Evolutionary conservation across 2,329 filamentous ascomycete species (phyloP).

Genomic region (Clonostachys rhizophaga): DNA sequence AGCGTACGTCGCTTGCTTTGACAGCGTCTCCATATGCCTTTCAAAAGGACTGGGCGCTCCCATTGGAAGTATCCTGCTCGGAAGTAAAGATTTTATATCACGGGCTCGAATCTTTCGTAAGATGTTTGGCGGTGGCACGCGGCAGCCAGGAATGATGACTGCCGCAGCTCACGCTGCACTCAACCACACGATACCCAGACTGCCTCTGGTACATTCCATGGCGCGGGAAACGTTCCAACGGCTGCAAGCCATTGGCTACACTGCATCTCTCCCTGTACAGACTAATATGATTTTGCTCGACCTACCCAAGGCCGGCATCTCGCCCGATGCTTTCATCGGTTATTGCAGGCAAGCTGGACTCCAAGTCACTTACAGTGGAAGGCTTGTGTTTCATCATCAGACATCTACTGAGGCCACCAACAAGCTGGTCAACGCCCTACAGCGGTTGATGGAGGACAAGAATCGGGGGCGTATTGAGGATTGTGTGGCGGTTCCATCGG

Average conservation of each 20-base stretch:
- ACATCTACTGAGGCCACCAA: conserved; percentile 1
- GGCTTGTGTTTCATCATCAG: conserved; percentile 5
- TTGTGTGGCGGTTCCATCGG: no score
- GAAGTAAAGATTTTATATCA: conserved; percentile 26
- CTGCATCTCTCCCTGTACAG: conserved; percentile 64
- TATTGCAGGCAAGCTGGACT: conserved; percentile 1
- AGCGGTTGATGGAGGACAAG: conserved; percentile 3
- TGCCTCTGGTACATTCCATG: conserved; percentile 55
- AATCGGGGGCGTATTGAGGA: background rate
- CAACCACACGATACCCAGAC: conserved; percentile 47
- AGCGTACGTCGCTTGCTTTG: conserved; percentile 65
- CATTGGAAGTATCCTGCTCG: conserved; percentile 71
- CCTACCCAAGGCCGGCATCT: conserved; percentile 53
- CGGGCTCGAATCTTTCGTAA: conserved; percentile 51
- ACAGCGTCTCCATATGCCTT: conserved; percentile 74
- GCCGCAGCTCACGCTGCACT: conserved; percentile 69
- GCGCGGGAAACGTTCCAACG: conserved; percentile 39
- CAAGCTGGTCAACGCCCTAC: background rate
- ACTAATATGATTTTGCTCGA: conserved; percentile 92
- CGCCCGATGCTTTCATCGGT: conserved; percentile 9
- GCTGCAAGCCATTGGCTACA: conserved; percentile 51
- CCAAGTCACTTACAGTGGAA: background rate
- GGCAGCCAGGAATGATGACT: conserved; percentile 71
- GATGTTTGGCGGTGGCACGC: conserved; percentile 68
- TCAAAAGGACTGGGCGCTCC: conserved; percentile 81